Evolutionary conservation across 2,329 filamentous ascomycete species (phyloP).

Genomic region (Cytospora leucostoma): DNA sequence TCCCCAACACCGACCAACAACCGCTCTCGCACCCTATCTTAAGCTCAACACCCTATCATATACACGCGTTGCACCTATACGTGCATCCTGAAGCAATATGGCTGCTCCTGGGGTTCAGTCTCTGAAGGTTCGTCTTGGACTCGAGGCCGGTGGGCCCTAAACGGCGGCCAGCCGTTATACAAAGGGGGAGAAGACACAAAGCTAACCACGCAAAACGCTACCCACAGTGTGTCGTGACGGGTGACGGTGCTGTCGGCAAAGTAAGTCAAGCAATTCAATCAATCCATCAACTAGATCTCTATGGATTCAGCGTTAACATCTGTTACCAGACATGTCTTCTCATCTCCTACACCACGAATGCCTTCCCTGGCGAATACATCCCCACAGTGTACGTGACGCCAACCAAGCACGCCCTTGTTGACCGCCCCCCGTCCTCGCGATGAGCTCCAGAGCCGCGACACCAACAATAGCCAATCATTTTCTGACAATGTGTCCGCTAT

Average conservation of each 20-base stretch:
- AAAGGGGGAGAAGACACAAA: constrained; percentile 26
- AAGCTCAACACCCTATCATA: constrained; percentile 20
- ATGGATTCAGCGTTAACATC: constrained; percentile 32
- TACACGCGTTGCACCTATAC: constrained; percentile 3
- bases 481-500: constrained; percentile 32
- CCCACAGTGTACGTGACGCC: constrained; percentile 74
- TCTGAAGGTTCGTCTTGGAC: constrained; percentile 69
- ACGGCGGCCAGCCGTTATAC: neutral
- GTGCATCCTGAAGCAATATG: constrained; percentile 56
- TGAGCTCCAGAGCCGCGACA: constrained; percentile 23
- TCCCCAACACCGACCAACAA: constrained; percentile 11
- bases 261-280: constrained; percentile 50
- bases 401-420: constrained; percentile 14
- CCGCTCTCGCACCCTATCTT: constrained; percentile 10
- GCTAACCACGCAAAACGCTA: constrained; percentile 38
- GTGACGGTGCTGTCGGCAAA: constrained; percentile 99
- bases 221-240: constrained; percentile 90
- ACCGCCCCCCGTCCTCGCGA: constrained; percentile 14
- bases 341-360: constrained; percentile 99
- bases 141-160: constrained; percentile 1
- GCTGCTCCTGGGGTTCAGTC: constrained; percentile 85
- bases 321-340: constrained; percentile 84
- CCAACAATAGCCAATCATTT: constrained; percentile 1
- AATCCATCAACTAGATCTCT: constrained; percentile 8
- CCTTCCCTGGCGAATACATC: constrained; percentile 99